Conservation (phyloP, 257 asterid genomes). For the Hygrophila difformis region DNA sequence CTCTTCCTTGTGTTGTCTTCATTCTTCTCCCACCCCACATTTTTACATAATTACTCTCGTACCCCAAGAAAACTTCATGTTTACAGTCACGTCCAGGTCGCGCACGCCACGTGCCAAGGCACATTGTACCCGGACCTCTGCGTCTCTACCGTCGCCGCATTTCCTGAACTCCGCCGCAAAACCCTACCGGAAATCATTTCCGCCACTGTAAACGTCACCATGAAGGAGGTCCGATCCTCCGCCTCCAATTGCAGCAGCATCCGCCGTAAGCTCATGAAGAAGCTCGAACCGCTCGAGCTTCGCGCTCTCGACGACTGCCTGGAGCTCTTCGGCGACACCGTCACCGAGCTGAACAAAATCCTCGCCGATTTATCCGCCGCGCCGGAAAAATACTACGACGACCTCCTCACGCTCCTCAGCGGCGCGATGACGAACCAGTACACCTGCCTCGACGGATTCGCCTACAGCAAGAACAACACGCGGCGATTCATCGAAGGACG, state of each 20-base stretch:
- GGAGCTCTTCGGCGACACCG: slow-evolving; percentile 55
- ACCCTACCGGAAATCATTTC: slow-evolving; percentile 66
- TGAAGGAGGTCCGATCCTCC: slow-evolving; percentile 45
- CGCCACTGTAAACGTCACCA: slow-evolving; percentile 52
- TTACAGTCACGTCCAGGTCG: slow-evolving; percentile 38
- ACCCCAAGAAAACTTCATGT: slow-evolving; percentile 28
- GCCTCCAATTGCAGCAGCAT: slow-evolving; percentile 44
- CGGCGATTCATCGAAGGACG: slow-evolving; percentile 45
- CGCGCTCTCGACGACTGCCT: slow-evolving; percentile 78
- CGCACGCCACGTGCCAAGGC: slow-evolving; percentile 52
- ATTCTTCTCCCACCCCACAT: slow-evolving; percentile 8
- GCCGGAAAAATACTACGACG: slow-evolving; percentile 34
- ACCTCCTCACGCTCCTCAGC: slow-evolving; percentile 69
- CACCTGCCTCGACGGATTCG: slow-evolving; percentile 95
- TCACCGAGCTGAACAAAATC: slow-evolving; percentile 31
- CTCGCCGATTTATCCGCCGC: slow-evolving; percentile 38
- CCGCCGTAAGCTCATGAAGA: slow-evolving; percentile 35
- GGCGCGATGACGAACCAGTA: slow-evolving; percentile 89
- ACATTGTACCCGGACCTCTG: slow-evolving; percentile 71
- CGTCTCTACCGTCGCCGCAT: slow-evolving; percentile 45
- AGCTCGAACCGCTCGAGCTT: slow-evolving; percentile 43
- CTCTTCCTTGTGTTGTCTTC: slow-evolving; percentile 12
- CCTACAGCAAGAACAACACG: slow-evolving; percentile 41
- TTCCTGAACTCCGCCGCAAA: slow-evolving; percentile 56
- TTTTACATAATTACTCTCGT: slow-evolving; percentile 5